A percentile compares a stretch with the other conserved stretches of the same genome.
phyloP scores from a whole-genome alignment of 495 filamentous ascomycete genomes.

The Barbatosphaeria neglecta region DNA sequence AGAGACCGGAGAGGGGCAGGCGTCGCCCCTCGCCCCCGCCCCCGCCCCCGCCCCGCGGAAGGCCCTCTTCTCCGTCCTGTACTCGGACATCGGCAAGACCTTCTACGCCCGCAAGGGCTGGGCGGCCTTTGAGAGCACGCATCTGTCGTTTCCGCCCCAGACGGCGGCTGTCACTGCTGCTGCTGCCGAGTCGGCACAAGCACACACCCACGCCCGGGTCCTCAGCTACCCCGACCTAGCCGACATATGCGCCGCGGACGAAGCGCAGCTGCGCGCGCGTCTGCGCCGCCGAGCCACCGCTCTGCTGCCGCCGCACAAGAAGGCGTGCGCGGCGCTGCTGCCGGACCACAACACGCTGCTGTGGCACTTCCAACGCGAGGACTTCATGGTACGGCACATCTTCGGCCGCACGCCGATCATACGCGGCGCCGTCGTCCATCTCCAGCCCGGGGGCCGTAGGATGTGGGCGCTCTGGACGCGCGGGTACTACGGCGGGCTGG shows the following conservation, averaged over 20 bases:
- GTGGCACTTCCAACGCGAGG: conserved; percentile 84
- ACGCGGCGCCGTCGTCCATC: conserved; percentile 57
- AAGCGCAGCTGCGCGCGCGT: conserved; percentile 28
- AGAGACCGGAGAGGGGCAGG: too few relatives aligned
- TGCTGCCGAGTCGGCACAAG: not conserved
- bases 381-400: conserved; percentile 55
- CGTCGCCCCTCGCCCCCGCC: too few relatives aligned
- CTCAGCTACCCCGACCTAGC: conserved; percentile 42
- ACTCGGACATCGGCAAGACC: conserved; percentile 89
- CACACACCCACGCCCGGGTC: conserved; percentile 11
- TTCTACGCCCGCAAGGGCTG: conserved; percentile 82
- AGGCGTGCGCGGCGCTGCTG: conserved; percentile 51
- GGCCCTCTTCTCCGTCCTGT: conserved; percentile 60
- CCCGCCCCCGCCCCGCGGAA: too few relatives aligned
- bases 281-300: conserved; percentile 20
- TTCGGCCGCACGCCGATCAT: conserved; percentile 41
- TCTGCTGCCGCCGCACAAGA: conserved; percentile 9
- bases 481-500: conserved; percentile 43
- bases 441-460: conserved; percentile 29
- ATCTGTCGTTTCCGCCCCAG: conserved; percentile 47
- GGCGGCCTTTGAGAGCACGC: conserved; percentile 58
- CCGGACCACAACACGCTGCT: conserved; percentile 62
- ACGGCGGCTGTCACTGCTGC: conserved; percentile 1
- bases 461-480: conserved; percentile 79
- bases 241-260: conserved; percentile 47